Percentiles rank a stretch among this genome's conserved stretches.
These are phyloP conservation scores for Gloeostereum incarnatum DNA, from an alignment of 768 basidiomycete genomes.

Conservation along the genomic window DNA sequence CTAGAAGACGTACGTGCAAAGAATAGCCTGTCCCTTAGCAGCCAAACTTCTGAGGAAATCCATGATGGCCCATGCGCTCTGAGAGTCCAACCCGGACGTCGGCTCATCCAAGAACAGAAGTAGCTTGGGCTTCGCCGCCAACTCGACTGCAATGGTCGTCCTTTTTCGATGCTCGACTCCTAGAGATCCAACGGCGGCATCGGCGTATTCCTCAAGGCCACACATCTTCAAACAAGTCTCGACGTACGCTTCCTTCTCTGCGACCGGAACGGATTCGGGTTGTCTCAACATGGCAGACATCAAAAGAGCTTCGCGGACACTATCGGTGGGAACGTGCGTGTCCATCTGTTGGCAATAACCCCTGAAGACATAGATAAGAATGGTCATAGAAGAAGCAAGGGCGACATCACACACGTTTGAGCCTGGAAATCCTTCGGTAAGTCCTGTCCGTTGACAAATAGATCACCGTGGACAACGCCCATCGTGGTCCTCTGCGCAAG, in stretches of 20 bases:
- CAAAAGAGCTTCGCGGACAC: constrained; percentile 72
- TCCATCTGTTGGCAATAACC: constrained; percentile 88
- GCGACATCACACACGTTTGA: constrained; percentile 32
- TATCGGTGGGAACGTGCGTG: constrained; percentile 64
- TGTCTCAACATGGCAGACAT: constrained; percentile 80
- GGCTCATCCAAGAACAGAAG: constrained; percentile 87
- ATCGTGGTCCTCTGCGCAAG: constrained; percentile 38
- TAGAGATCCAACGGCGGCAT: constrained; percentile 60
- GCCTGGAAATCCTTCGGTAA: constrained; percentile 52
- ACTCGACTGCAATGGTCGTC: constrained; percentile 80
- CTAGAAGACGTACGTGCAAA: constrained; percentile 64
- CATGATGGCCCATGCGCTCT: constrained; percentile 80
- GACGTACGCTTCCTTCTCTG: constrained; percentile 71
- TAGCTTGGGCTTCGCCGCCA: constrained; percentile 81
- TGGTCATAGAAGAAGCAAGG: not conserved
- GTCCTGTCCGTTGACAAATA: constrained; percentile 43
- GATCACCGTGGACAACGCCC: constrained; percentile 41
- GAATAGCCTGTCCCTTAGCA: constrained; percentile 75
- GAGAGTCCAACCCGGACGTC: constrained; percentile 74
- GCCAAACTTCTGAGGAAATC: constrained; percentile 69
- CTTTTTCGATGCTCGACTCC: constrained; percentile 71
- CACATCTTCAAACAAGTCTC: constrained; percentile 45
- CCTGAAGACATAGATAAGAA: constrained; percentile 19
- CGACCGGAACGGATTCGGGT: constrained; percentile 47
- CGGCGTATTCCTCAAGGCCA: constrained; percentile 54